Evolutionary conservation across 2,329 filamentous ascomycete genomes (phyloP).

Genomic region (Immersiporthe knoxdaviesiana): DNA sequence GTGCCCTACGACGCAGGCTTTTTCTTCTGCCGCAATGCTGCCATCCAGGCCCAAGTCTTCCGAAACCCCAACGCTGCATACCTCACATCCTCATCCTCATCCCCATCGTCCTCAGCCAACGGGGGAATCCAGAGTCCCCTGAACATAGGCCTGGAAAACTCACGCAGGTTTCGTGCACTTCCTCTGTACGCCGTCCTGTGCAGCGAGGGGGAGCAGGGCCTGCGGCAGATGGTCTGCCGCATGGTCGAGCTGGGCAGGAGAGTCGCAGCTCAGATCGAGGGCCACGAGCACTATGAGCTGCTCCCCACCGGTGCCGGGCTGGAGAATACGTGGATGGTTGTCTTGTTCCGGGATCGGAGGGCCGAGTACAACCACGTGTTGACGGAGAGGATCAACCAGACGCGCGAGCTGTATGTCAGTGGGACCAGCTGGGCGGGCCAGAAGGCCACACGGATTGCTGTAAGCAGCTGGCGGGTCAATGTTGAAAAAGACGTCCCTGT

Average conservation of each 20-base stretch:
- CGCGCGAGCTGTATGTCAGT: constrained; percentile 78
- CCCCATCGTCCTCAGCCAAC: constrained; percentile 36
- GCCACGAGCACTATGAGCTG: constrained; percentile 66
- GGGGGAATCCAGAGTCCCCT: constrained; percentile 74
- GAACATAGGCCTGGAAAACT: constrained; percentile 89
- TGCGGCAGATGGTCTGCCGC: constrained; percentile 68
- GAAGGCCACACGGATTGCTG: constrained; percentile 79
- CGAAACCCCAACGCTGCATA: constrained; percentile 87
- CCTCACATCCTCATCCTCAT: constrained; percentile 50
- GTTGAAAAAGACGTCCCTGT: constrained; percentile 66
- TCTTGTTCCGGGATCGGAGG: constrained; percentile 77
- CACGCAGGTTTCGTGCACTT: constrained; percentile 85
- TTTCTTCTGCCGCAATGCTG: constrained; percentile 73
- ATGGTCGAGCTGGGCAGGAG: constrained; percentile 73
- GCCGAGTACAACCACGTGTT: constrained; percentile 65
- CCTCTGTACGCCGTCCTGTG: constrained; percentile 82
- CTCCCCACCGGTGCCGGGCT: constrained; percentile 56
- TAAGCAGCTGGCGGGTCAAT: constrained; percentile 83
- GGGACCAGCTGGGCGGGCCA: constrained; percentile 77
- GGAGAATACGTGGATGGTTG: constrained; percentile 64
- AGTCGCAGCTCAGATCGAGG: constrained; percentile 66
- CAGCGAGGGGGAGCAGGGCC: constrained; percentile 72
- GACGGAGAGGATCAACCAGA: constrained; percentile 73
- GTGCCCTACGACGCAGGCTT: constrained; percentile 95
- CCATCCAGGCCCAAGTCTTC: constrained; percentile 67